Evolutionary conservation across 2,329 filamentous ascomycete species (phyloP).

Genomic region (Colletotrichum orchidophilum): DNA sequence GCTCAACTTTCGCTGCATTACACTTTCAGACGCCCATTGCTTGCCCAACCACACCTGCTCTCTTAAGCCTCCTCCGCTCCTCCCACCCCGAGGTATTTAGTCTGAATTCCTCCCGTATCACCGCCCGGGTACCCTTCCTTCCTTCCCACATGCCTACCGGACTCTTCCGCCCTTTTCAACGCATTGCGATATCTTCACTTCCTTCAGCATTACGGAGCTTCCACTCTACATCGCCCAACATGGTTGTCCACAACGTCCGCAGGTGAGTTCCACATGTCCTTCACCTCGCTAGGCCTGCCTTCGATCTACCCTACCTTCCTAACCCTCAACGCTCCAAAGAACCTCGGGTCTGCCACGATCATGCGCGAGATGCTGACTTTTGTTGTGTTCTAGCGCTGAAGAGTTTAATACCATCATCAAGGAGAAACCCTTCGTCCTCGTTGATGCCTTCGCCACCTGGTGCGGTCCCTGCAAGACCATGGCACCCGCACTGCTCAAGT

Average conservation of each 20-base stretch:
- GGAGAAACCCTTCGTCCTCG: conserved; percentile 71
- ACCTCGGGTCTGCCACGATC: not conserved
- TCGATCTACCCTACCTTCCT: not conserved
- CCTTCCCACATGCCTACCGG: conserved; percentile 24
- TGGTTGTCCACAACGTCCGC: conserved; percentile 55
- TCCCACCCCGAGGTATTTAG: conserved; percentile 17
- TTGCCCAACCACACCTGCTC: conserved; percentile 8
- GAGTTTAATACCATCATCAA: conserved; percentile 52
- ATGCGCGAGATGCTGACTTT: not conserved
- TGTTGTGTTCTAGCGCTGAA: not conserved
- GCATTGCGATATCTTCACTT: conserved; percentile 24
- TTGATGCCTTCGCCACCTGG: conserved; percentile 92
- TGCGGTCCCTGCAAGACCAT: conserved; percentile 96
- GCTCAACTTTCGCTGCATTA: not conserved
- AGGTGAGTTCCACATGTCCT: conserved; percentile 41
- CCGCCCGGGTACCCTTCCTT: not conserved
- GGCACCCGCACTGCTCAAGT: conserved; percentile 77
- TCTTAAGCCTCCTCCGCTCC: not conserved
- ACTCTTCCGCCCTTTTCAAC: conserved; percentile 27
- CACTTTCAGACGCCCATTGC: conserved; percentile 9
- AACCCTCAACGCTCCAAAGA: not conserved
- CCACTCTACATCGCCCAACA: conserved; percentile 50
- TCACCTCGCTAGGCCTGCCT: not conserved
- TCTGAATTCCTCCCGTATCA: conserved; percentile 16
- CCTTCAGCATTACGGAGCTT: conserved; percentile 37